Percentiles rank a stretch among this genome's conserved stretches.
phyloP scores from a whole-genome alignment of 108 stramenopile species.

The Pseudonitzschia multistriata region DNA sequence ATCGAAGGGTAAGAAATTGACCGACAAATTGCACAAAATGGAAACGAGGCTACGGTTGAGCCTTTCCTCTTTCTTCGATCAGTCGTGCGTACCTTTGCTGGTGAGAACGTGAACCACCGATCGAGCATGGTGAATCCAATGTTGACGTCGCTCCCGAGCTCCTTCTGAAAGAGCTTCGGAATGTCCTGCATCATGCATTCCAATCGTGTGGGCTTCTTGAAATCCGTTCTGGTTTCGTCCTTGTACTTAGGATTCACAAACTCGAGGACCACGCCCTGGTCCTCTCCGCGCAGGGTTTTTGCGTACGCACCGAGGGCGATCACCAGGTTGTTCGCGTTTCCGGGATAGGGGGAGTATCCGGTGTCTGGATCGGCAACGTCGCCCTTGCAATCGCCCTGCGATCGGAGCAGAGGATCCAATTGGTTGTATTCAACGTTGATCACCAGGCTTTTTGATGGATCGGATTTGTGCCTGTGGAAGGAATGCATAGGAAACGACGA shows the following conservation, averaged over 20 bases:
- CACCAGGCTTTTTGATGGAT: conserved; percentile 84
- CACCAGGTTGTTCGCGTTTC: conserved; percentile 97
- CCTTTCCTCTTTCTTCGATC: background rate
- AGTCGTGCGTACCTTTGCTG: conserved; percentile 73
- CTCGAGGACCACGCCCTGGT: conserved; percentile 94
- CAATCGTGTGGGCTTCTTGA: conserved; percentile 99
- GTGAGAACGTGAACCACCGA: conserved; percentile 94
- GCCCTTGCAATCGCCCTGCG: conserved; percentile 80
- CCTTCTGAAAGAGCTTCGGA: conserved; percentile 93
- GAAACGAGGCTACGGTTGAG: background rate
- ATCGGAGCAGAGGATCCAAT: conserved; percentile 93
- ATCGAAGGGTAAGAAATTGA: background rate
- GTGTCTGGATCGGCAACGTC: conserved; percentile 92
- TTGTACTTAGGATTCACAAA: conserved; percentile 99
- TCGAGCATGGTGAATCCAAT: conserved; percentile 97
- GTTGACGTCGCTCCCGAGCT: conserved; percentile 79
- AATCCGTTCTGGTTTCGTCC: conserved; percentile 83
- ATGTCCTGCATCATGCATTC: conserved; percentile 99
- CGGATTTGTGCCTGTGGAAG: conserved; percentile 79
- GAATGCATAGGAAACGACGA: conserved; percentile 6
- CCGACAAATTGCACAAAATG: background rate
- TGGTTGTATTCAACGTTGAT: conserved; percentile 99
- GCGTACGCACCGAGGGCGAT: conserved; percentile 85
- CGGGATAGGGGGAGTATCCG: conserved; percentile 94
- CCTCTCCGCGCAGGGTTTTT: conserved; percentile 72